Evolutionary conservation across 2,329 filamentous ascomycete genomes (phyloP).

Genomic region (Calonectria pseudoreteaudii): DNA sequence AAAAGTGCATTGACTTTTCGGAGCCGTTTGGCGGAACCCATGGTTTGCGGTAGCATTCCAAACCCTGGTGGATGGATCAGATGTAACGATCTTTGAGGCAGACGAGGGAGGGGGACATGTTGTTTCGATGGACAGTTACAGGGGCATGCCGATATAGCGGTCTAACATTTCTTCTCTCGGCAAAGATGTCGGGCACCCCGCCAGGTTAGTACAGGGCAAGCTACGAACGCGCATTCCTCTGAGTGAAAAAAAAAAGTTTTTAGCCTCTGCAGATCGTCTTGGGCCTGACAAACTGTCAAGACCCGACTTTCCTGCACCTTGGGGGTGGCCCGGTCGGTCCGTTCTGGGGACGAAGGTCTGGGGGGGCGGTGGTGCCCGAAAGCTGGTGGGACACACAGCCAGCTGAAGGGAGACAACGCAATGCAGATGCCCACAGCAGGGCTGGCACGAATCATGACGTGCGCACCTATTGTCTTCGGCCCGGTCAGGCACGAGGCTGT

Average conservation of each 20-base stretch:
- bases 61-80: neutral
- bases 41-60: neutral
- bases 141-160: neutral
- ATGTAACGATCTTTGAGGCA: neutral
- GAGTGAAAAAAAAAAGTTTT: neutral
- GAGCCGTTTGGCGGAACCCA: neutral
- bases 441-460: slow-evolving; percentile 7
- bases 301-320: slow-evolving; percentile 3
- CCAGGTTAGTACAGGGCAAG: neutral
- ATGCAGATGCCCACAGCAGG: neutral
- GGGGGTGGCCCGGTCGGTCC: slow-evolving; percentile 5
- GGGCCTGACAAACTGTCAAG: slow-evolving; percentile 6
- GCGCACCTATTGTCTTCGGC: neutral
- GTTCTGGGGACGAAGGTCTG: slow-evolving; percentile 7
- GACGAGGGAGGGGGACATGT: neutral
- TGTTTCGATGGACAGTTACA: neutral
- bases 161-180: slow-evolving; percentile 6
- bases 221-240: neutral
- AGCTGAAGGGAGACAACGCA: slow-evolving; percentile 1
- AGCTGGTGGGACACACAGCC: neutral
- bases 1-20: neutral
- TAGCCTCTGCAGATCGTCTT: slow-evolving; percentile 1
- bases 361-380: slow-evolving; percentile 16
- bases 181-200: slow-evolving; percentile 1
- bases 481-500: neutral